These are phyloP conservation scores for Phytophthora niederhauseri DNA, from an alignment of 352 stramenopile species.

Conservation along the genomic window DNA sequence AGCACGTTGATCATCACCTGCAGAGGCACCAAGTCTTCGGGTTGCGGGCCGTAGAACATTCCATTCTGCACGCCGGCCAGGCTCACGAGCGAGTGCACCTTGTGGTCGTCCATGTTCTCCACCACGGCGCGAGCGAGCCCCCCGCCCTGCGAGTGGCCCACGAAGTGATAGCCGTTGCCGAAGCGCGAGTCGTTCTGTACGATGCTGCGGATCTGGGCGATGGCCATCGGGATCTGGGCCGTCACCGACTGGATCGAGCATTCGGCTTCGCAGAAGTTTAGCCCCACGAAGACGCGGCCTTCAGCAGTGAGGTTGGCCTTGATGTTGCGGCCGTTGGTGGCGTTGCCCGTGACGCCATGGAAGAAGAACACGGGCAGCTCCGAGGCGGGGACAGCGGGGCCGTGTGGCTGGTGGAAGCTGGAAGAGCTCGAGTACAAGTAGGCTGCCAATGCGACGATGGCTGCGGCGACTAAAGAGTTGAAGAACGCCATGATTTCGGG, in stretches of 20 bases:
- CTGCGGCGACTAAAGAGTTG: not conserved
- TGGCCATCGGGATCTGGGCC: conserved; percentile 49
- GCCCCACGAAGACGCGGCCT: conserved; percentile 40
- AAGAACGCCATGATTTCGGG: not conserved
- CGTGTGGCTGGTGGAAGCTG: not conserved
- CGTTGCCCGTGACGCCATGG: conserved; percentile 46
- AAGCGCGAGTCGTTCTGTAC: conserved; percentile 40
- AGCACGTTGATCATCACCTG: conserved; percentile 43
- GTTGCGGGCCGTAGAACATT: conserved; percentile 56
- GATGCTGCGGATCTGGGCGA: conserved; percentile 48
- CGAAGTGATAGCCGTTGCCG: conserved; percentile 51
- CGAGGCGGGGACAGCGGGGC: not conserved
- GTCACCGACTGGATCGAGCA: conserved; percentile 43
- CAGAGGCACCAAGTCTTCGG: conserved; percentile 33
- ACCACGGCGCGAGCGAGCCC: conserved; percentile 48
- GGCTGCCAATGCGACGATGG: not conserved
- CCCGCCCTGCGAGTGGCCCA: conserved; percentile 55
- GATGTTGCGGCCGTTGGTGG: conserved; percentile 35
- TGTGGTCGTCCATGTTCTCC: conserved; percentile 65
- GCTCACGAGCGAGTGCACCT: conserved; percentile 48
- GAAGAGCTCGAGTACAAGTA: not conserved
- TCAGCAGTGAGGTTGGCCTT: conserved; percentile 39
- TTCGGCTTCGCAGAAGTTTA: conserved; percentile 46
- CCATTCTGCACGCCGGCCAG: conserved; percentile 56
- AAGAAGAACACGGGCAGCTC: conserved; percentile 57